Base-by-base conservation (phyloP, 805 yeast species). In the Saccharomycopsis olivae region DNA sequence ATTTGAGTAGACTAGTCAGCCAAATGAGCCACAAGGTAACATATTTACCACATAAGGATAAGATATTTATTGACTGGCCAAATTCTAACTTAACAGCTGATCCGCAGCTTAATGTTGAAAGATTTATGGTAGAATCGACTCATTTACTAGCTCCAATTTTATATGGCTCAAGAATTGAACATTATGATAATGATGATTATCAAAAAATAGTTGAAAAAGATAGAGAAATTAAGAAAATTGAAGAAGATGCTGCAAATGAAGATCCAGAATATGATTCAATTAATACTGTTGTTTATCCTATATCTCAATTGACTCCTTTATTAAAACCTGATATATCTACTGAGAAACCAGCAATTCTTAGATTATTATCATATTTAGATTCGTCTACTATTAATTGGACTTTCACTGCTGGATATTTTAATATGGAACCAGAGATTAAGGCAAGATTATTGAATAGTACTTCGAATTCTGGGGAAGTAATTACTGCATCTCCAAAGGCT, bases 341-440 rank as follows among this genome's bases (percentile, higher is more conserved):
- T 0, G 98, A 92, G 54, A 77, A 79, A 48, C 77, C 77, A 5
- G 75, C 83, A 0, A 61, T 89, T 24, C 58, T 82, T 29, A 61
- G 78, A 23, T 56, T 83, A 3, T 62, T 84, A 31, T 68, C 84
- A 2, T 67, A 66, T 43, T 51, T 66, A 39, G 74, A 74, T 51
- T 63, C 75, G 30, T 67, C 75, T 19, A 52, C 60, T 10, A 68
- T 78, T 20, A 68, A 66, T 38, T 89, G 95, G 94, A 71, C 83
- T 48, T 78, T 92, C 51, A 92, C 98, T 0, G 96, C 97, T 0
- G 98, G 98, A 2, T 92, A 92, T 57, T 92, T 92, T 65, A 92
- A 92, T 57, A 79, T 92, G 75, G 72, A 79, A 29, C 84, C 94
- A 1, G 75, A 76, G 29, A 78, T 84, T 38, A 77, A 74, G 52